Evolutionary conservation across 2,329 filamentous ascomycete species (phyloP).

Genomic region (Diplodia seriata): DNA sequence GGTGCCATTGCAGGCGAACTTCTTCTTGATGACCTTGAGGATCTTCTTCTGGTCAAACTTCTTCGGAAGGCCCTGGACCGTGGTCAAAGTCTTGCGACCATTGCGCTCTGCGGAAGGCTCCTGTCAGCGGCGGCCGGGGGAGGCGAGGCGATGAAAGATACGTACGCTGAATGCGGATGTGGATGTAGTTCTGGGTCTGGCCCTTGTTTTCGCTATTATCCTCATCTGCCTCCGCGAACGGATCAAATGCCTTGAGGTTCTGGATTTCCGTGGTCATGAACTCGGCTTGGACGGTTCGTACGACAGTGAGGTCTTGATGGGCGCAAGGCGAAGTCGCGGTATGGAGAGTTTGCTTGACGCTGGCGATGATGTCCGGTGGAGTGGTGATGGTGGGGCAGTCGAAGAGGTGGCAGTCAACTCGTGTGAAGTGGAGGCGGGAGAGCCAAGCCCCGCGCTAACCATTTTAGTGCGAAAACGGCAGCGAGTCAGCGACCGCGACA

Average conservation of each 20-base stretch:
- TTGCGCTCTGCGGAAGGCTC: conserved; percentile 80
- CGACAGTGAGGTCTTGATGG: not conserved
- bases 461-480: not conserved
- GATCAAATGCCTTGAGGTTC: conserved; percentile 67
- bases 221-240: conserved; percentile 99
- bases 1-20: conserved; percentile 99
- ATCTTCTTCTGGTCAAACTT: conserved; percentile 99
- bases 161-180: conserved; percentile 99
- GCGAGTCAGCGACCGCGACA: not conserved
- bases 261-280: conserved; percentile 32
- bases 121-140: conserved; percentile 49
- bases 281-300: conserved; percentile 25
- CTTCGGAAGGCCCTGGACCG: conserved; percentile 97
- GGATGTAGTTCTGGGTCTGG: conserved; percentile 96
- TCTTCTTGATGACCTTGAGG: conserved; percentile 99
- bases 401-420: conserved; percentile 12
- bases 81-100: conserved; percentile 99
- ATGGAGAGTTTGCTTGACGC: not conserved
- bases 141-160: conserved; percentile 40
- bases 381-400: conserved; percentile 21
- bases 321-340: conserved; percentile 12
- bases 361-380: not conserved
- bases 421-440: conserved; percentile 17
- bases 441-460: conserved; percentile 4
- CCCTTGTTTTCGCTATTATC: conserved; percentile 89